Base-by-base conservation (phyloP, 1,284 basidiomycete genomes). In the Spongispora temasekensis region DNA sequence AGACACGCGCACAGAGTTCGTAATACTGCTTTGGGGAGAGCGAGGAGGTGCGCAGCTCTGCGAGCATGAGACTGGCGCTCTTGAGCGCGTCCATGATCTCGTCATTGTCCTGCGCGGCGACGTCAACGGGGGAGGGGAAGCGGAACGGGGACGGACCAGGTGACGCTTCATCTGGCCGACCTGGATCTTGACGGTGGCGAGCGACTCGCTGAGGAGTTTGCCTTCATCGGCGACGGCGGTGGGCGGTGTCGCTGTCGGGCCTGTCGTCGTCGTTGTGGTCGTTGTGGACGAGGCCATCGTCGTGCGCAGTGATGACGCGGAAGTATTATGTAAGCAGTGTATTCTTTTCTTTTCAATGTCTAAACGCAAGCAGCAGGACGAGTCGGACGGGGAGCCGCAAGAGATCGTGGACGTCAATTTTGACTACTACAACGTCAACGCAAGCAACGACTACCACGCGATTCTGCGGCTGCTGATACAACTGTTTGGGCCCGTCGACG, bases 1-100 rank as follows among this genome's bases (percentile, higher is more conserved):
- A n/a, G n/a, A n/a, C n/a, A n/a, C 2, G 81, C 91, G 67, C 65
- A 94, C 94, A 97, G 34, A 97, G 86, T 80, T 98, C 96, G 75
- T 97, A 97, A 78, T 98, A 98, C 73, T 97, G 94, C 73, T 98
- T 98, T 9, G 94, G 95, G 2, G 91, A 90, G 65, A 97, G 82
- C 10, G 92, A 94, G 10, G 92, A 94, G 0, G 95, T 97, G 61
- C 96, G 83, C 23, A 98, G 83, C 73, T 98, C 96, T 21, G 94
- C 93, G 56, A 98, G 86, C 95, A 98, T 97, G 56, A 94, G 84
- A 70, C 94, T 96, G 13, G 95, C 94, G 62, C 90, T 91, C 80
- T 98, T 98, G 70, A 98, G 82, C 21, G 93, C 95, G 76, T 98
- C 95, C 95, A 98, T 98, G 64, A 98, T 89, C 74, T 95, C 91